Evolutionary conservation across 257 asterid genomes (phyloP), one percentile per base, ranked within the genome.

Genomic region (Paraleonurus japonicus): DNA sequence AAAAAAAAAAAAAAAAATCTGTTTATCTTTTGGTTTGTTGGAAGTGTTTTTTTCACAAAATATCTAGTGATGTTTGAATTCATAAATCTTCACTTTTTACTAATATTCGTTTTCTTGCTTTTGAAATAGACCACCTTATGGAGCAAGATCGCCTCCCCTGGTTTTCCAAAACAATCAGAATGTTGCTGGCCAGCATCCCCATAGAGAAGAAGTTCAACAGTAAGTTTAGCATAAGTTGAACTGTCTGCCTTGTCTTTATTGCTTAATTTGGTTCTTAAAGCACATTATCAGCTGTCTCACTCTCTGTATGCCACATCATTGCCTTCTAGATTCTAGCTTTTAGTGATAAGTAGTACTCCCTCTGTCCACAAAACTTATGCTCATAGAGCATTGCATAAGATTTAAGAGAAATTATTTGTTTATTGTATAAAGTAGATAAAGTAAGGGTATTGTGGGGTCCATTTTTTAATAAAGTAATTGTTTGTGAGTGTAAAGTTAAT

Each of bases 121-220:
- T 53, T 53, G 8, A 53, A 20, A 53, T 53, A 53, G 54, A 47
- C 54, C 54, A 47, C 82, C 87, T 45, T 58, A 67, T 60, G 87
- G 73, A 81, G 82, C 65, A 45, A 85, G 65, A 47, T 68, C 79
- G 37, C 78, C 88, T 71, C 84, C 84, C 11, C 41, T 45, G 72
- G 71, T 63, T 72, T 83, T 63, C 55, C 90, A 77, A 79, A 81
- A 84, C 63, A 84, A 74, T 74, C 65, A 41, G 35, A 75, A 74
- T 76, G 76, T 23, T 51, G 81, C 72, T 51, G 90, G 72, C 32
- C 79, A 65, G 71, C 71, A 53, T 71, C 85, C 85, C 51, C 81
- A 69, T 17, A 67, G 72, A 43, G 84, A 62, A 59, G 86, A 70
- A 50, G 69, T 77, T 82, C 89, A 77, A 37, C 82, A 37, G 94